phyloP scores from a whole-genome alignment of 2,329 filamentous ascomycete genomes.

The Colletotrichum tofieldiae region DNA sequence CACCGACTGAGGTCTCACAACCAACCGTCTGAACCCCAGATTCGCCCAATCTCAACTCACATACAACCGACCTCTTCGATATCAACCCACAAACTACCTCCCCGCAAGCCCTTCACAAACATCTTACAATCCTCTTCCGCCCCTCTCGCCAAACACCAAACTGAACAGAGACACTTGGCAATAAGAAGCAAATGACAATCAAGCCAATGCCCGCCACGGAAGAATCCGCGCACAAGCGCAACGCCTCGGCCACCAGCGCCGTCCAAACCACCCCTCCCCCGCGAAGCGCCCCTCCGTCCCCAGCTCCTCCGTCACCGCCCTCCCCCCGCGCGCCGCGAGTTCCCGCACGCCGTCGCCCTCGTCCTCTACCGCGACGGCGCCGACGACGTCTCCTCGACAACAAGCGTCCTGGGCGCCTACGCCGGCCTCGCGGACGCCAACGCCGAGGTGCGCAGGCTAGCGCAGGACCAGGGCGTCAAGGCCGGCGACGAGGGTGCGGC shows the following conservation, averaged over 20 bases:
- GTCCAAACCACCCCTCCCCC: slow-evolving; percentile 60
- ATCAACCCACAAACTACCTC: neutral
- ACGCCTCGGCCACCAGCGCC: slow-evolving; percentile 35
- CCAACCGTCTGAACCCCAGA: neutral
- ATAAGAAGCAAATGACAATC: slow-evolving; percentile 27
- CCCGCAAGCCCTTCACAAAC: neutral
- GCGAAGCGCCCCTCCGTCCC: slow-evolving; percentile 56
- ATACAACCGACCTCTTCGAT: neutral
- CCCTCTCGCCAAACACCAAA: neutral
- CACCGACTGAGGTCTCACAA: slow-evolving; percentile 12
- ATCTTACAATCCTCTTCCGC: neutral
- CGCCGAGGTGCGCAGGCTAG: slow-evolving; percentile 50
- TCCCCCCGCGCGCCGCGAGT: slow-evolving; percentile 30
- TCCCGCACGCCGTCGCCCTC: slow-evolving; percentile 49
- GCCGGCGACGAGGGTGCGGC: neutral
- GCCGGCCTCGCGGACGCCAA: slow-evolving; percentile 55
- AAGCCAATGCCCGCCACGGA: slow-evolving; percentile 25
- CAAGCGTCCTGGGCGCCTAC: slow-evolving; percentile 52
- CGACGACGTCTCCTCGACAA: slow-evolving; percentile 32
- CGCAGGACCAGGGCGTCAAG: slow-evolving; percentile 47
- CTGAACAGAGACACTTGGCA: neutral
- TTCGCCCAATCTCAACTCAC: neutral
- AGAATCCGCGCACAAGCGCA: slow-evolving; percentile 39
- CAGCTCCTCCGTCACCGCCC: slow-evolving; percentile 26
- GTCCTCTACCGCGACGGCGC: slow-evolving; percentile 52